Evolutionary conservation across 768 basidiomycete species (phyloP).

Genomic region (Auricularia heimuer): DNA sequence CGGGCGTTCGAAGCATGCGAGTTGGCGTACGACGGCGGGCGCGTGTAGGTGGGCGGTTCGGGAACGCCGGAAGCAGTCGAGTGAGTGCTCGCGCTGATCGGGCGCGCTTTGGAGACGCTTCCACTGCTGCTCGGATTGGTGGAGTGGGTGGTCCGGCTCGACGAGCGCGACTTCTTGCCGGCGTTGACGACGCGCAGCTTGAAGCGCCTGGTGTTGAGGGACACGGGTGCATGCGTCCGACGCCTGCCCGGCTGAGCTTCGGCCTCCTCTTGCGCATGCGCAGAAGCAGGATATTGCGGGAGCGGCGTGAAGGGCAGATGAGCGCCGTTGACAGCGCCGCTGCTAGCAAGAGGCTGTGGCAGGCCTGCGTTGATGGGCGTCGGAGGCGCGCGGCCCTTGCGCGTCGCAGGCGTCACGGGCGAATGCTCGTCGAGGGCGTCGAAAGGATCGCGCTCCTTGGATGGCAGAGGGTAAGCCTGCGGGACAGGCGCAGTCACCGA

Average conservation of each 20-base stretch:
- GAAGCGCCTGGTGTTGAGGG: not conserved
- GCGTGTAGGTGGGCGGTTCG: not conserved
- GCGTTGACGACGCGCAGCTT: not conserved
- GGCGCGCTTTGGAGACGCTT: not conserved
- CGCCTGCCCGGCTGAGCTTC: not conserved
- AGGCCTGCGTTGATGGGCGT: not conserved
- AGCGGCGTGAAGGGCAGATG: not conserved
- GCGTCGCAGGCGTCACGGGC: not conserved
- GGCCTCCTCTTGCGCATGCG: not conserved
- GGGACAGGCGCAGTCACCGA: not conserved
- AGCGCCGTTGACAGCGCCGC: not conserved
- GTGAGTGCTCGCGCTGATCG: not conserved
- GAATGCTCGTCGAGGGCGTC: not conserved
- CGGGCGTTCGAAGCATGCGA: not conserved
- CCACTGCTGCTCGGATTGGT: not conserved
- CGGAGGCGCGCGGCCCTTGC: not conserved
- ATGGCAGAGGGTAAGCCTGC: not conserved
- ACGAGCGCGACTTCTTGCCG: not conserved
- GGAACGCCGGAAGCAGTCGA: not conserved
- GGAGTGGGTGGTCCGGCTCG: not conserved
- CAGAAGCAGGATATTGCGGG: not conserved
- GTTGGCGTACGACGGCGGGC: not conserved
- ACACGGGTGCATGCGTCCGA: not conserved
- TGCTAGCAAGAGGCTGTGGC: not conserved
- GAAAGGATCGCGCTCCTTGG: not conserved